phyloP scores from a whole-genome alignment of 2,329 filamentous ascomycete species.

The Rhytidhysteron rufulum region DNA sequence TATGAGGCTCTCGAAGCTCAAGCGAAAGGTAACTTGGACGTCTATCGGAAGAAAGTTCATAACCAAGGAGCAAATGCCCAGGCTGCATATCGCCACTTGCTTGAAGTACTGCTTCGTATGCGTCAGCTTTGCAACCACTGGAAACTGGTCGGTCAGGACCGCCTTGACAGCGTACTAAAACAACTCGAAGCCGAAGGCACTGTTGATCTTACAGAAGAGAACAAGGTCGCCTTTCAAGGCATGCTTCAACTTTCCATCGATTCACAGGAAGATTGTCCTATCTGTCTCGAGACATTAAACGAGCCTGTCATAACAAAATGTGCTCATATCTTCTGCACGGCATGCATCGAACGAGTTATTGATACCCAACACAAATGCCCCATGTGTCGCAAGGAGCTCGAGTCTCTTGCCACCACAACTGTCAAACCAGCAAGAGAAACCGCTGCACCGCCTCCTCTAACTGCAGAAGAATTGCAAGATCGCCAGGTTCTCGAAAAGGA shows the following conservation, averaged over 20 bases:
- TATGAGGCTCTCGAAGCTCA: constrained; percentile 70
- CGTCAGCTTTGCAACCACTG: constrained; percentile 88
- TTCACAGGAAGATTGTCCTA: constrained; percentile 74
- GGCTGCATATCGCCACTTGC: constrained; percentile 64
- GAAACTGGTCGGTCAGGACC: constrained; percentile 68
- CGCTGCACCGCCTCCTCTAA: constrained; percentile 16
- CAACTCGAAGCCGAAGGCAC: constrained; percentile 65
- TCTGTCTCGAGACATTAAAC: constrained; percentile 72
- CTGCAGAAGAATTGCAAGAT: constrained; percentile 46
- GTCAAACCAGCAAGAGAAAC: constrained; percentile 62
- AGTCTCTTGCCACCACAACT: constrained; percentile 45
- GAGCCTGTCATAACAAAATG: constrained; percentile 80
- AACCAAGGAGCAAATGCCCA: constrained; percentile 38
- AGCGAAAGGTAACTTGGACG: constrained; percentile 66
- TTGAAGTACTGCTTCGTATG: constrained; percentile 78
- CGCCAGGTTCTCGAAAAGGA: constrained; percentile 45
- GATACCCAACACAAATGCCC: constrained; percentile 76
- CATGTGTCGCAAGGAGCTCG: constrained; percentile 71
- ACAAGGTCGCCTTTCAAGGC: constrained; percentile 67
- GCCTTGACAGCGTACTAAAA: constrained; percentile 68
- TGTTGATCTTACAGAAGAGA: constrained; percentile 69
- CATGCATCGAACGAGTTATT: constrained; percentile 72
- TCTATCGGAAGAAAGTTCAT: constrained; percentile 50
- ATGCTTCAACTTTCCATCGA: constrained; percentile 75
- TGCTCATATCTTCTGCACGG: constrained; percentile 72